These are phyloP conservation scores for Aureobasidium sp. DNA, from an alignment of 2,329 filamentous ascomycete species.

Conservation along the genomic window DNA sequence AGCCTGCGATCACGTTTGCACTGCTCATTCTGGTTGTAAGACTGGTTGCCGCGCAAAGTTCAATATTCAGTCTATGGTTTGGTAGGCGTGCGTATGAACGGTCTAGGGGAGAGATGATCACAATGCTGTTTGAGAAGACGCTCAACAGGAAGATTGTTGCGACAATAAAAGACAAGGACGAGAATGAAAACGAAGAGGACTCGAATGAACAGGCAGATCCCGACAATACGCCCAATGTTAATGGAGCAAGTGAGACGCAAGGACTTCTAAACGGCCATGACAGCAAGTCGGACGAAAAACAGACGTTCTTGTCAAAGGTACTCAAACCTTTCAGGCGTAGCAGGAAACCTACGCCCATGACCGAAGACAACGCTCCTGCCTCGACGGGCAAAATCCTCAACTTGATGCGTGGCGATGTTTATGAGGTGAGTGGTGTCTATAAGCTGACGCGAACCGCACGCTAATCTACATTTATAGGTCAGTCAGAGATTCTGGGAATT, in stretches of 20 bases:
- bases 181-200: constrained; percentile 21
- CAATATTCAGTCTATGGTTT: constrained; percentile 69
- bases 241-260: neutral
- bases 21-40: constrained; percentile 51
- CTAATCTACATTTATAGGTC: neutral
- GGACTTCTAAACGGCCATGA: constrained; percentile 15
- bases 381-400: constrained; percentile 89
- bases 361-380: constrained; percentile 47
- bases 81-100: constrained; percentile 76
- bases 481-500: constrained; percentile 80
- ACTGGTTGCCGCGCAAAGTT: constrained; percentile 54
- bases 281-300: constrained; percentile 18
- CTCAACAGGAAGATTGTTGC: constrained; percentile 52
- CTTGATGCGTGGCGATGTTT: constrained; percentile 70
- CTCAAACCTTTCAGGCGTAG: neutral
- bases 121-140: constrained; percentile 74
- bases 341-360: neutral
- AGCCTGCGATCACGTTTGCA: constrained; percentile 57
- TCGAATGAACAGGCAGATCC: constrained; percentile 15
- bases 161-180: neutral
- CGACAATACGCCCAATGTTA: constrained; percentile 14
- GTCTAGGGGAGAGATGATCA: constrained; percentile 76
- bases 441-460: neutral
- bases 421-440: constrained; percentile 27
- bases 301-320: neutral